Percentiles rank a stretch among this genome's conserved stretches.
phyloP scores from a whole-genome alignment of 495 filamentous ascomycete species.

The Penicillium canescens region DNA sequence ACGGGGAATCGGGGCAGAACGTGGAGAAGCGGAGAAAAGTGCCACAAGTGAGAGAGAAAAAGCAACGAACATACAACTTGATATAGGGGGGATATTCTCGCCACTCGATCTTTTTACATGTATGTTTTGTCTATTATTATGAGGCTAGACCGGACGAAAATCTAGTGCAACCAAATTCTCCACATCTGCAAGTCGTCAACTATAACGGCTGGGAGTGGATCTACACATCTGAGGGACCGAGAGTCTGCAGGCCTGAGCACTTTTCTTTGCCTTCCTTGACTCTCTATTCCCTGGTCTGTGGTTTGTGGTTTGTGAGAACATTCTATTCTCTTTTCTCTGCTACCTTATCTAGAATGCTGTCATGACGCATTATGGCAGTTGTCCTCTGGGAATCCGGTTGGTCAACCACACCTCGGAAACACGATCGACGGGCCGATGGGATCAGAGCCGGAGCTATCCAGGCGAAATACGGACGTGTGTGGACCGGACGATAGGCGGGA shows the following conservation, averaged over 20 bases:
- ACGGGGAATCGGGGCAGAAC: no score
- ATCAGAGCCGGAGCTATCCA: conserved; percentile 7
- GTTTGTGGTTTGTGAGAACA: no score
- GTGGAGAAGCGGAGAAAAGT: no score
- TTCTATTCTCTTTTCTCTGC: no score
- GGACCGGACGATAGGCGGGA: neutral
- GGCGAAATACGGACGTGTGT: neutral
- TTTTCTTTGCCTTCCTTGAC: neutral
- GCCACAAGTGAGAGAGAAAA: no score
- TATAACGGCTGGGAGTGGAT: neutral
- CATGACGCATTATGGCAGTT: neutral
- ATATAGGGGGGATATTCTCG: no score
- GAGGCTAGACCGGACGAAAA: conserved; percentile 9
- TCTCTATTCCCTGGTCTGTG: neutral
- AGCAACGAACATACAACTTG: no score
- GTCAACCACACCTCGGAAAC: neutral
- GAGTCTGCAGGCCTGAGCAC: neutral
- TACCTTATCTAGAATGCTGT: neutral
- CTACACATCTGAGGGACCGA: neutral
- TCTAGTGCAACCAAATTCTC: conserved; percentile 3
- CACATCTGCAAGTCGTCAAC: neutral
- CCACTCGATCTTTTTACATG: neutral
- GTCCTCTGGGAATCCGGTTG: neutral
- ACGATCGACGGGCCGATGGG: conserved; percentile 12
- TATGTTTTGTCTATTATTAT: neutral